Percentiles rank a stretch among this genome's conserved stretches.
Evolutionary conservation across 192 early-diverging fungal genomes (phyloP).

Genomic region (Polychytrium aggregatum): DNA sequence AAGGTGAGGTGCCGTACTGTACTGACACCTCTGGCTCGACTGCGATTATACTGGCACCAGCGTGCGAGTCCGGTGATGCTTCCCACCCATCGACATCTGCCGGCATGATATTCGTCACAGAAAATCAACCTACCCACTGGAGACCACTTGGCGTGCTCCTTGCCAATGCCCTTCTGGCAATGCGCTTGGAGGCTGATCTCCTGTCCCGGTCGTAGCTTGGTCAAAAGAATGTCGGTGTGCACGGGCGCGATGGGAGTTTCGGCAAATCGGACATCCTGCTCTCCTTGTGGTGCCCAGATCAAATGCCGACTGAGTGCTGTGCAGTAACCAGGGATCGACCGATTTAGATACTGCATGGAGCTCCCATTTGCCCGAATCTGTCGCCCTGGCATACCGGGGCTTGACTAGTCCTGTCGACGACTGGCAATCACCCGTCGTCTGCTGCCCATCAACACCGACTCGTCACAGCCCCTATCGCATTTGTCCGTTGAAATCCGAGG

Average conservation of each 20-base stretch:
- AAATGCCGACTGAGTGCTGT: conserved; percentile 64
- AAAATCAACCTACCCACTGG: conserved; percentile 55
- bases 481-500: no score
- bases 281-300: conserved; percentile 84
- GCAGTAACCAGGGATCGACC: neutral
- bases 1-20: no score
- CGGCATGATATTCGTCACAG: conserved; percentile 3
- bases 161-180: conserved; percentile 83
- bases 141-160: conserved; percentile 96
- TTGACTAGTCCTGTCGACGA: no score
- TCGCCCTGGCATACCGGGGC: no score
- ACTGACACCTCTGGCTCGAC: no score
- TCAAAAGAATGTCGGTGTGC: conserved; percentile 83
- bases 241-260: conserved; percentile 64
- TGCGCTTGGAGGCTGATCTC: conserved; percentile 73
- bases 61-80: no score
- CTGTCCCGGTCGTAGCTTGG: conserved; percentile 88
- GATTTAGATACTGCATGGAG: neutral
- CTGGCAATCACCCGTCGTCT: no score
- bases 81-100: neutral
- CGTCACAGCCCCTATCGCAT: no score
- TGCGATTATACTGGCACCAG: no score
- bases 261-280: conserved; percentile 63
- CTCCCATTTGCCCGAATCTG: neutral
- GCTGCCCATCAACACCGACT: no score